Evolutionary conservation across 768 basidiomycete species (phyloP).

Genomic region (Mycena amicta): DNA sequence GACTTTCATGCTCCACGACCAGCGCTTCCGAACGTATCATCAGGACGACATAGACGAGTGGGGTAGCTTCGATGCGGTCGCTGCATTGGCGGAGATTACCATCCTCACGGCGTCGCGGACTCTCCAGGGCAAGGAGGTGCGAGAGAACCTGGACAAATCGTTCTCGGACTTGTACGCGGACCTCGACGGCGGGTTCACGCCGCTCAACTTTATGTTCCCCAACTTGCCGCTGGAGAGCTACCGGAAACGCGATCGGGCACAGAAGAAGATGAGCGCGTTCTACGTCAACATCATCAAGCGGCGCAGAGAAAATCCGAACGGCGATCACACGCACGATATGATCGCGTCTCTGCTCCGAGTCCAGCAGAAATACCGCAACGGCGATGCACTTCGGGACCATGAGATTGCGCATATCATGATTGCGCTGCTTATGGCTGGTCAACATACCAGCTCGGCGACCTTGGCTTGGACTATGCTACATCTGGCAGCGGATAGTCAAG

Average conservation of each 20-base stretch:
- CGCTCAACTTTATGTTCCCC: too few relatives aligned
- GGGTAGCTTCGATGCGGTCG: constrained; percentile 75
- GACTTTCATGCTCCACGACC: constrained; percentile 72
- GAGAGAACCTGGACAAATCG: constrained; percentile 72
- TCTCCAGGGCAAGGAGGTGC: constrained; percentile 90
- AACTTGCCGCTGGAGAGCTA: too few relatives aligned
- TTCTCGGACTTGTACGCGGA: constrained; percentile 87
- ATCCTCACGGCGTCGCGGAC: constrained; percentile 94
- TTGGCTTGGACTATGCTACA: too few relatives aligned
- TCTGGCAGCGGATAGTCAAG: constrained; percentile 70
- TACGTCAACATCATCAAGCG: background rate
- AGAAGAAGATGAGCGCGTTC: background rate
- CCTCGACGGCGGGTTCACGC: too few relatives aligned
- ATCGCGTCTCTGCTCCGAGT: too few relatives aligned
- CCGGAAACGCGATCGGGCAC: too few relatives aligned
- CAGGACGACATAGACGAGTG: constrained; percentile 76
- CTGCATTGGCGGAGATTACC: constrained; percentile 82
- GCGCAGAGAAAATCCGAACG: background rate
- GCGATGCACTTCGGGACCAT: constrained; percentile 68
- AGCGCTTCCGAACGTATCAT: too few relatives aligned
- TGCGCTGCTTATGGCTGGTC: too few relatives aligned
- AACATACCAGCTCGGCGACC: too few relatives aligned
- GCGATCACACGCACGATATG: too few relatives aligned
- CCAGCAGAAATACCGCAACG: constrained; percentile 30
- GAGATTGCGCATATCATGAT: too few relatives aligned